Base-by-base conservation (phyloP, 768 basidiomycete genomes). In the Hypholoma sublateritium region DNA sequence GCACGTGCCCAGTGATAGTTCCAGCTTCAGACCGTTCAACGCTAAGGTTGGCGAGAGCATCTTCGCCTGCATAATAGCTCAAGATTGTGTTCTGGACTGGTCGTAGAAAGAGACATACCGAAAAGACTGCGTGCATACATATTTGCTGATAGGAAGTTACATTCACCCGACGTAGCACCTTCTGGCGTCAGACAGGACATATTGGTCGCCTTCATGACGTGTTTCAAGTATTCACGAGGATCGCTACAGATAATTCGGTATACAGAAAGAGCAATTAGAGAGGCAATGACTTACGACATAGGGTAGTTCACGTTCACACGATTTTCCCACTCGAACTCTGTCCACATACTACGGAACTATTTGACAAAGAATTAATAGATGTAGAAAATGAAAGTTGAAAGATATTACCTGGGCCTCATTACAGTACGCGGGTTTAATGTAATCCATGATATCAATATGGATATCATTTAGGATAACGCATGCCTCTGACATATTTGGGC, bases 261-360 rank as follows among this genome's bases (percentile, higher is more conserved):
- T 28, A 53, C 22, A 37, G 46, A 55, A 22, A 46, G 45, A 25
- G 1, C 16, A 19, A 24, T 22, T 53, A 28, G 24, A 12, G 24
- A 22, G 24, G 42, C 7, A 21, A 21, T 14, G 8, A 84, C 91
- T 64, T 74, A 92, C 89, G 87, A 83, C 72, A 95, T 84, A 21
- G 84, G 73, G 45, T 88, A 91, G 62, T 87, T 88, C 53, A 98
- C 92, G 67, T 98, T 98, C 54, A 98, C 96, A 65, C 95, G 84
- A 76, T 99, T 99, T 81, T 99, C 96, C 96, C 96, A 99, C 72
- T 99, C 96, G 66, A 99, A 99, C 72, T 98, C 97, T 24, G 95
- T 99, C 96, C 96, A 97, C 94, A 96, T 96, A 71, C 85, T 92
- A 32, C 96, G 85, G 85, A 96, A 96, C 90, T 95, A 47, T 13